phyloP scores from a whole-genome alignment of 805 yeast species.

The Kazachstania kunashirensis region DNA sequence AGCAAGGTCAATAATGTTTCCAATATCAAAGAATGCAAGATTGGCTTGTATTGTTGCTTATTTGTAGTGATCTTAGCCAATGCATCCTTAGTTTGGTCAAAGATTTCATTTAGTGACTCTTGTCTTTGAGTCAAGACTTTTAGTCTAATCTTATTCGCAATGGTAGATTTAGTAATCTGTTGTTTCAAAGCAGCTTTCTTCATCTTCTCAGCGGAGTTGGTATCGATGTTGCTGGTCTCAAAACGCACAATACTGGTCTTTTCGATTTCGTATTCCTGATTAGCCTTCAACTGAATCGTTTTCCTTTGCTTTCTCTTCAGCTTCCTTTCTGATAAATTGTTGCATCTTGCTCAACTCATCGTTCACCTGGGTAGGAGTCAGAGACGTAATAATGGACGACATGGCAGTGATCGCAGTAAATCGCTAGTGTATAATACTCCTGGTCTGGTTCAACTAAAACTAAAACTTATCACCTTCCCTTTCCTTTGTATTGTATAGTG shows the following conservation, averaged over 20 bases:
- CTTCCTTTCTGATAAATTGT: slow-evolving; percentile 97
- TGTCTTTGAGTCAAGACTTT: slow-evolving; percentile 83
- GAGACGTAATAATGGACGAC: slow-evolving; percentile 31
- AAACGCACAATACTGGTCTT: slow-evolving; percentile 90
- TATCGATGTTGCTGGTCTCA: slow-evolving; percentile 82
- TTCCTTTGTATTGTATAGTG: no score
- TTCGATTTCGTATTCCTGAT: slow-evolving; percentile 97
- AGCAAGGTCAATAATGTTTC: slow-evolving; percentile 66
- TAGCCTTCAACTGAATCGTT: slow-evolving; percentile 88
- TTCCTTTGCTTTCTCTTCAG: slow-evolving; percentile 98
- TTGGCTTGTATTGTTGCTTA: slow-evolving; percentile 55
- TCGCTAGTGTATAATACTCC: no score
- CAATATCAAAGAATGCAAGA: slow-evolving; percentile 68
- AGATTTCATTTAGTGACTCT: slow-evolving; percentile 62
- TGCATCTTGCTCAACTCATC: slow-evolving; percentile 97
- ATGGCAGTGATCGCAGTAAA: slow-evolving; percentile 11
- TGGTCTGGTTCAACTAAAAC: no score
- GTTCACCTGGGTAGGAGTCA: slow-evolving; percentile 55
- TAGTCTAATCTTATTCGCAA: slow-evolving; percentile 90
- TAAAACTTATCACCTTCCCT: no score
- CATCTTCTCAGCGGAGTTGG: slow-evolving; percentile 65
- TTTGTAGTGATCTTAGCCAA: slow-evolving; percentile 45
- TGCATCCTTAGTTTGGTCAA: slow-evolving; percentile 55
- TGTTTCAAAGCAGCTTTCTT: slow-evolving; percentile 89
- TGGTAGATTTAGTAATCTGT: slow-evolving; percentile 90